Base-by-base conservation (phyloP, 805 yeast species). In the Dipodascus geniculatus region DNA sequence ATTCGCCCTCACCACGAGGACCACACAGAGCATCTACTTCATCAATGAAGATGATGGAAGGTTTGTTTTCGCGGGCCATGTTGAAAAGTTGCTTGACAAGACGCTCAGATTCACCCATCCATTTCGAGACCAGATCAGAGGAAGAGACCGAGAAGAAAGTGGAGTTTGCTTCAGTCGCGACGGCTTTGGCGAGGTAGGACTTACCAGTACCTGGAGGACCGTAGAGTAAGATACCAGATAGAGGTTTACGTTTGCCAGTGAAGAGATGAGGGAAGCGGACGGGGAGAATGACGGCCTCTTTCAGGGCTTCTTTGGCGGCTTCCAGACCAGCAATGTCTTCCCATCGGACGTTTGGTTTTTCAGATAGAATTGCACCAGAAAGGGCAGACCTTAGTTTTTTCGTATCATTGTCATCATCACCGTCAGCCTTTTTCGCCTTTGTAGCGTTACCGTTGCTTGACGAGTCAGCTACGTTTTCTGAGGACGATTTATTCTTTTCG, bases 71-170 rank as follows among this genome's bases (percentile, higher is more conserved):
- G 59, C 99, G 77, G 3, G 99, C 99, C 96, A 91, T 87, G 33
- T 84, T 79, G 70, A 93, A 93, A 58, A 93, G 75, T 66, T 93
- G 97, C 68, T 91, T 93, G 23, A 93, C 98, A 54, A 93, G 78
- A 69, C 98, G 81, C 69, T 93, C 99, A 23, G 95, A 83, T 68
- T 93, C 99, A 62, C 99, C 99, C 97, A 91, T 91, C 99, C 99
- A 93, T 69, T 93, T 93, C 60, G 95, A 85, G 2, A 93, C 98
- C 62, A 93, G 77, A 68, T 93, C 99, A 14, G 96, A 86, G 0
- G 96, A 88, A n/a, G 95, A 85, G 1, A 93, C 96, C 1, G 96
- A 86, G 70, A 93, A 93, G 63, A 93, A 93, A 0, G 99, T 93
- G 0, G 97, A 87, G 67, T 91, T 89, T 51, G 98, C 96, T 64